Evolutionary conservation across 352 stramenopile species (phyloP).

Genomic region (Pythium brachiatum): DNA sequence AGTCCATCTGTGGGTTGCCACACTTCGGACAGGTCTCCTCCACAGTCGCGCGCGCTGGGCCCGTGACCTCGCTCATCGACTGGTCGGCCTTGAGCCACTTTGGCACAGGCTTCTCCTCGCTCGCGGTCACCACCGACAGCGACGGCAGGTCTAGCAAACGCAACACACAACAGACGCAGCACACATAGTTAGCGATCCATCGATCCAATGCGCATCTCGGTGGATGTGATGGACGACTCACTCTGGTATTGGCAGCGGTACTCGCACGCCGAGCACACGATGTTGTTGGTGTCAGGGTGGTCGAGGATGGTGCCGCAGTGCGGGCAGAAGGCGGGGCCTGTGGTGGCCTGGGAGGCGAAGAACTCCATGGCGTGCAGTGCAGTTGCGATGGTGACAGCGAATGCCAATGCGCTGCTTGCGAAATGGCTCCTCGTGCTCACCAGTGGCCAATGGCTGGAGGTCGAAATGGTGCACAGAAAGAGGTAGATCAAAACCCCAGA

Average conservation of each 20-base stretch:
- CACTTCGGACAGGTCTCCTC: conserved; percentile 99
- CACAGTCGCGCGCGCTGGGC: conserved; percentile 91
- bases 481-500: neutral
- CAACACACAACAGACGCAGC: neutral
- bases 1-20: conserved; percentile 95
- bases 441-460: conserved; percentile 24
- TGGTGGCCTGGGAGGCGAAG: conserved; percentile 62
- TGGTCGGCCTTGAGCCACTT: conserved; percentile 80
- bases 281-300: conserved; percentile 84
- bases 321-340: conserved; percentile 83
- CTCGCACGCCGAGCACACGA: conserved; percentile 83
- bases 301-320: conserved; percentile 88
- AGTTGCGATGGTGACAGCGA: neutral
- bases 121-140: conserved; percentile 69
- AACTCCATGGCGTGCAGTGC: conserved; percentile 48
- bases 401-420: conserved; percentile 11
- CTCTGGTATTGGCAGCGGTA: conserved; percentile 85
- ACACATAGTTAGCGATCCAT: too few relatives aligned
- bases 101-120: conserved; percentile 70
- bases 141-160: conserved; percentile 63
- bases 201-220: too few relatives aligned
- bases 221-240: too few relatives aligned
- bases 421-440: conserved; percentile 22
- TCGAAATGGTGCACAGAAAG: conserved; percentile 10
- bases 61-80: conserved; percentile 77